Conservation (phyloP, 1,139 yeast genomes). For the Yamadazyma jaroonii region DNA sequence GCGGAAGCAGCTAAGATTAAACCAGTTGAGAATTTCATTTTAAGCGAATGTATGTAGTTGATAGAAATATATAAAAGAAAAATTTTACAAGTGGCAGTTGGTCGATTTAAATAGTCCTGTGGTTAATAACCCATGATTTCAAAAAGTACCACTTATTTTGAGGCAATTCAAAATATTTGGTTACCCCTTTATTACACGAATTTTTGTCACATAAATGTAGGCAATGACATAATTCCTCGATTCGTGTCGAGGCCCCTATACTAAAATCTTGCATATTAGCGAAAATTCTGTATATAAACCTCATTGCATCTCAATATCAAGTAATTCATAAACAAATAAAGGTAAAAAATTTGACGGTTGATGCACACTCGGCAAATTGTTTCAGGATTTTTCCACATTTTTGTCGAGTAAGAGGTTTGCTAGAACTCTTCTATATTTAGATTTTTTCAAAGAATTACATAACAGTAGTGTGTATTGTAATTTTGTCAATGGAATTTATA, state of each 20-base stretch:
- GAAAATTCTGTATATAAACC: not conserved
- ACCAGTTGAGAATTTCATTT: constrained; percentile 25
- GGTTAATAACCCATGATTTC: constrained; percentile 5
- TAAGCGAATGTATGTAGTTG: constrained; percentile 23
- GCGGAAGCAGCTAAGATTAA: constrained; percentile 23
- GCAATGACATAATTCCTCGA: constrained; percentile 1
- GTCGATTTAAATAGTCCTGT: constrained; percentile 3
- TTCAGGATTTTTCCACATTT: too few relatives aligned
- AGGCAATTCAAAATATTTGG: not conserved
- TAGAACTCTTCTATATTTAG: too few relatives aligned
- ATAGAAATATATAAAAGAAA: not conserved
- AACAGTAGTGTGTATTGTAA: too few relatives aligned
- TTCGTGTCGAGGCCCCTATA: not conserved
- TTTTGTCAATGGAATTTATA: too few relatives aligned
- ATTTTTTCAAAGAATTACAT: too few relatives aligned
- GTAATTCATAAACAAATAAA: not conserved
- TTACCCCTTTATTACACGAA: constrained; percentile 5
- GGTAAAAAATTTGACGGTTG: not conserved
- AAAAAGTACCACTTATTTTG: not conserved
- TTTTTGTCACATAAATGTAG: not conserved
- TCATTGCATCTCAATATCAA: not conserved
- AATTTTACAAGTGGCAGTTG: not conserved
- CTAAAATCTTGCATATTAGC: not conserved
- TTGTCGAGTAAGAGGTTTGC: too few relatives aligned
- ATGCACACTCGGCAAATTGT: not conserved